These are phyloP conservation scores for Amylostereum areolatum DNA, from an alignment of 1,284 basidiomycete species.

Conservation along the genomic window DNA sequence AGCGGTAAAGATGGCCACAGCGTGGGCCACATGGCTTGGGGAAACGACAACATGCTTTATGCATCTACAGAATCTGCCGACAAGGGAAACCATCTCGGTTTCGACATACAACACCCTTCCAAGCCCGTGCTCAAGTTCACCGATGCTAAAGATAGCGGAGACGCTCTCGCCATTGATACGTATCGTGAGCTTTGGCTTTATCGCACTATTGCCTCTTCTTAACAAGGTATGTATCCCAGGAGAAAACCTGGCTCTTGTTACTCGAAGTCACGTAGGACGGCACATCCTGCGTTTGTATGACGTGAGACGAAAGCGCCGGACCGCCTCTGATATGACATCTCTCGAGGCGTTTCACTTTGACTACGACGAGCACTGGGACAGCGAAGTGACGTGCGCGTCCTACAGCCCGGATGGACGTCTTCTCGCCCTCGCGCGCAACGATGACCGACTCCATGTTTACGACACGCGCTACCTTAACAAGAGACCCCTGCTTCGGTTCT, in stretches of 20 bases:
- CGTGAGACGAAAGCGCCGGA: slow-evolving; percentile 26
- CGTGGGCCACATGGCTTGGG: slow-evolving; percentile 52
- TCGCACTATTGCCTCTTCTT: not conserved
- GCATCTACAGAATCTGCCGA: slow-evolving; percentile 50
- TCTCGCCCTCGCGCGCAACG: slow-evolving; percentile 52
- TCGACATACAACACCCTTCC: slow-evolving; percentile 44
- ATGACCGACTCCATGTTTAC: slow-evolving; percentile 57
- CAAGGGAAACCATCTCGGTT: slow-evolving; percentile 27
- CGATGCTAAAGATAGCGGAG: slow-evolving; percentile 44
- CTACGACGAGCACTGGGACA: slow-evolving; percentile 13
- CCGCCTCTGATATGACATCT: slow-evolving; percentile 19
- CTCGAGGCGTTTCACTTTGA: slow-evolving; percentile 27
- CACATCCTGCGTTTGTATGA: slow-evolving; percentile 52
- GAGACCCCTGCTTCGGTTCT: slow-evolving; percentile 40
- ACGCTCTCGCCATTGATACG: slow-evolving; percentile 40
- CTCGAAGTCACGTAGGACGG: slow-evolving; percentile 23
- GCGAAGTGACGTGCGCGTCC: slow-evolving; percentile 42
- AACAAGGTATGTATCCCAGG: slow-evolving; percentile 5
- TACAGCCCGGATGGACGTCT: slow-evolving; percentile 60
- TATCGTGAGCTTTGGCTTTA: slow-evolving; percentile 28
- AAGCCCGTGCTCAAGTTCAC: slow-evolving; percentile 27
- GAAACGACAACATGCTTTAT: slow-evolving; percentile 40
- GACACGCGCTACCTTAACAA: slow-evolving; percentile 48
- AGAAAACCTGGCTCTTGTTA: slow-evolving; percentile 31
- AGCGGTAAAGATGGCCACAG: slow-evolving; percentile 20